These are phyloP conservation scores for Nigrospora osmanthi DNA, from an alignment of 2,329 filamentous ascomycete genomes.

Conservation along the genomic window DNA sequence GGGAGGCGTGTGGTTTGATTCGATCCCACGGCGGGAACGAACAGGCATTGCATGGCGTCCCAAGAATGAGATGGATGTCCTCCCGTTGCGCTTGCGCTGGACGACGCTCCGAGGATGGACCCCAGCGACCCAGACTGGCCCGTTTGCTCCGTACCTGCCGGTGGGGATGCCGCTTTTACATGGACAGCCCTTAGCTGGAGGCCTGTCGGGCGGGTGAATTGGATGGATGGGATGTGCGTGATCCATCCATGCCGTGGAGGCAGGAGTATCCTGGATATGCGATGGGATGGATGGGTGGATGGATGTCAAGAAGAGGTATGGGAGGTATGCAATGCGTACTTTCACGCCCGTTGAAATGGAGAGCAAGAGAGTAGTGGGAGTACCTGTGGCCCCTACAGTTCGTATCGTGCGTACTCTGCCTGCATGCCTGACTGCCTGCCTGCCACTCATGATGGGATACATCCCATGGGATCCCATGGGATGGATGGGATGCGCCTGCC, in stretches of 20 bases:
- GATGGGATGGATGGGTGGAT: too few species aligned
- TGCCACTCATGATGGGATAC: too few species aligned
- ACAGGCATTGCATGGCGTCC: not conserved
- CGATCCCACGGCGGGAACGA: not conserved
- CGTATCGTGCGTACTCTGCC: not conserved
- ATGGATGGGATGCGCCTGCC: too few species aligned
- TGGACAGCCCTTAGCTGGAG: too few species aligned
- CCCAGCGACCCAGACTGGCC: not conserved
- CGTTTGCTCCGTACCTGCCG: not conserved
- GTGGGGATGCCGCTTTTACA: conserved; percentile 18
- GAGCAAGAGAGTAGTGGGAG: not conserved
- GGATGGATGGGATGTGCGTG: too few species aligned
- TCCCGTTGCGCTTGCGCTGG: not conserved
- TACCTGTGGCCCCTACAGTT: not conserved
- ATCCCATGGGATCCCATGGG: too few species aligned
- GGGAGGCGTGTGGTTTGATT: not conserved
- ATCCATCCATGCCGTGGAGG: conserved; percentile 8
- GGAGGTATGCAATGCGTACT: too few species aligned
- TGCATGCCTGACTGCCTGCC: not conserved
- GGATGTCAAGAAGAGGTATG: too few species aligned
- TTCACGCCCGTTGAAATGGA: too few species aligned
- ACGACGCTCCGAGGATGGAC: not conserved
- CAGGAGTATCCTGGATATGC: conserved; percentile 10
- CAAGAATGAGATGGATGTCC: too few species aligned
- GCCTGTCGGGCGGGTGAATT: not conserved